Evolutionary conservation across 2,329 filamentous ascomycete genomes (phyloP).

Genomic region (Onygena corvina): DNA sequence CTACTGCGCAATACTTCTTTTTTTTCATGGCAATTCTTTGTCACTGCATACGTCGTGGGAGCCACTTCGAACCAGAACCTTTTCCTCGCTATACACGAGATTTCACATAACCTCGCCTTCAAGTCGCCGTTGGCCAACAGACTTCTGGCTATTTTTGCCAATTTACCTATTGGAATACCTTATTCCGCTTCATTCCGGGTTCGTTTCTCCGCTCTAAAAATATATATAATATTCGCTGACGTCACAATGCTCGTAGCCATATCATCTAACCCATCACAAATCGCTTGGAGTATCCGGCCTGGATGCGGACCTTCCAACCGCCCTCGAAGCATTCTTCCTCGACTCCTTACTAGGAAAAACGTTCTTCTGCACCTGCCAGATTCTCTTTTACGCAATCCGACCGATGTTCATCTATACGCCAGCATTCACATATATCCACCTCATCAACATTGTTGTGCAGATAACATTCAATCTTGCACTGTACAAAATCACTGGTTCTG

Average conservation of each 20-base stretch:
- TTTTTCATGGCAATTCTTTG: slow-evolving; percentile 72
- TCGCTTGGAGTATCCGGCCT: slow-evolving; percentile 91
- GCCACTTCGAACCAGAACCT: slow-evolving; percentile 97
- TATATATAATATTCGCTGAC: neutral
- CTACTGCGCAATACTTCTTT: slow-evolving; percentile 65
- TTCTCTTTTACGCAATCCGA: slow-evolving; percentile 93
- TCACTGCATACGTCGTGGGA: slow-evolving; percentile 78
- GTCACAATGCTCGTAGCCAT: slow-evolving; percentile 48
- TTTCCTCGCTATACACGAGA: slow-evolving; percentile 97
- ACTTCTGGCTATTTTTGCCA: slow-evolving; percentile 80
- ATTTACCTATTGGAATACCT: slow-evolving; percentile 86
- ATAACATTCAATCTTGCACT: slow-evolving; percentile 63
- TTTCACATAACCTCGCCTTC: slow-evolving; percentile 95
- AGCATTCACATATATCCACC: slow-evolving; percentile 73
- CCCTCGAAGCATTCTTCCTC: slow-evolving; percentile 80
- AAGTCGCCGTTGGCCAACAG: slow-evolving; percentile 67
- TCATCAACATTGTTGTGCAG: slow-evolving; percentile 68
- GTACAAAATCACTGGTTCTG: slow-evolving; percentile 45
- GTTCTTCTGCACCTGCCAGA: slow-evolving; percentile 99
- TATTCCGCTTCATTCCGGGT: slow-evolving; percentile 93
- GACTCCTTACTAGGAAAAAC: slow-evolving; percentile 89
- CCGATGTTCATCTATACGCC: slow-evolving; percentile 90
- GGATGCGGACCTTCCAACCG: slow-evolving; percentile 89
- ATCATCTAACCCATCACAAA: slow-evolving; percentile 98
- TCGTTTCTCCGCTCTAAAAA: slow-evolving; percentile 24